phyloP scores from a whole-genome alignment of 2,329 filamentous ascomycete species.

The Ophiostoma novo-ulmi region DNA sequence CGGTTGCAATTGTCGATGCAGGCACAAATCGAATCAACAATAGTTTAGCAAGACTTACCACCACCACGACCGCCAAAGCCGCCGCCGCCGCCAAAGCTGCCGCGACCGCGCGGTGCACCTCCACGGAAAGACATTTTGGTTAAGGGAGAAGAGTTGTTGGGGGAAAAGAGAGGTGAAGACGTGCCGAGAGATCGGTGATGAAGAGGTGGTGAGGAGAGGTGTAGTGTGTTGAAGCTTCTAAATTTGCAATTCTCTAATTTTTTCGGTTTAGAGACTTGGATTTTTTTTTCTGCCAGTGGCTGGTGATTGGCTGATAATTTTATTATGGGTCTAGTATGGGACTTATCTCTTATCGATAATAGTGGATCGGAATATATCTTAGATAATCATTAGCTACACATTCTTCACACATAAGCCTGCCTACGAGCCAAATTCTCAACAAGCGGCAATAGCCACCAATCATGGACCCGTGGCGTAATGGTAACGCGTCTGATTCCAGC shows the following conservation, averaged over 20 bases:
- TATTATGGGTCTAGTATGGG: background rate
- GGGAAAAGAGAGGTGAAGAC: background rate
- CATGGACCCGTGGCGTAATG: constrained; percentile 17
- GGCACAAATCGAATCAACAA: background rate
- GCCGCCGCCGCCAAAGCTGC: constrained; percentile 39
- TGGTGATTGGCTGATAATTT: constrained; percentile 2
- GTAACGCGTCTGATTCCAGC: constrained; percentile 18
- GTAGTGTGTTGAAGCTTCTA: background rate
- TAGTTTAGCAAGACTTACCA: constrained; percentile 35
- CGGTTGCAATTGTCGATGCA: background rate
- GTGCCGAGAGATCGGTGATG: background rate
- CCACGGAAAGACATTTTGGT: constrained; percentile 55
- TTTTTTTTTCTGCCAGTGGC: constrained; percentile 18
- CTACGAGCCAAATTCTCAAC: background rate
- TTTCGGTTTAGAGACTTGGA: constrained; percentile 8
- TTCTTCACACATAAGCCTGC: background rate
- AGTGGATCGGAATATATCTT: background rate
- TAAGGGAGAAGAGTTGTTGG: constrained; percentile 2
- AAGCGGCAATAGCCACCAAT: background rate
- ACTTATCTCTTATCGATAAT: background rate
- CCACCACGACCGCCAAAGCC: constrained; percentile 49
- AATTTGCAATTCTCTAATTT: constrained; percentile 6
- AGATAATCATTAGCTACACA: background rate
- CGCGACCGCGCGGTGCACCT: constrained; percentile 44
- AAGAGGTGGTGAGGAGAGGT: constrained; percentile 3